A percentile compares a stretch with the other conserved stretches of the same genome.
phyloP scores from a whole-genome alignment of 2,329 filamentous ascomycete genomes.

The Westerdykella ornata region DNA sequence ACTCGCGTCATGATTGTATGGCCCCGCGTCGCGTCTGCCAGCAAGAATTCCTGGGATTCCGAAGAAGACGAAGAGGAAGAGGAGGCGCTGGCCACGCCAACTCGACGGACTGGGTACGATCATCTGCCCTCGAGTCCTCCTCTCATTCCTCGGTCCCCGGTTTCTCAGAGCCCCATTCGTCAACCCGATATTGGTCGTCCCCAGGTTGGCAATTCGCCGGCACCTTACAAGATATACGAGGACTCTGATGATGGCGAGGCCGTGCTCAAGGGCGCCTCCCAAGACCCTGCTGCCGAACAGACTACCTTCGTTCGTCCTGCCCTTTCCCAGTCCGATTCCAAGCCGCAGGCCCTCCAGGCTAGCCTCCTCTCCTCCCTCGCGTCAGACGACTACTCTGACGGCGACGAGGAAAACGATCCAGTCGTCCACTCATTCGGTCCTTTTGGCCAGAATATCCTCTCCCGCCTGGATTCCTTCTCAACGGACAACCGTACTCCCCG shows the following conservation, averaged over 20 bases:
- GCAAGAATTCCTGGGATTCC: conserved; percentile 44
- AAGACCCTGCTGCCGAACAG: conserved; percentile 17
- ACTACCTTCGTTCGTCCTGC: conserved; percentile 28
- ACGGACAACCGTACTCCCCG: conserved; percentile 17
- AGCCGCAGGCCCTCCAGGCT: conserved; percentile 15
- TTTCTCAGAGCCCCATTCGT: conserved; percentile 60
- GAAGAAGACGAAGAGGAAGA: conserved; percentile 50
- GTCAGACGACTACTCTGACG: conserved; percentile 61
- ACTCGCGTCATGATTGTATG: conserved; percentile 83
- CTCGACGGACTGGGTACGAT: conserved; percentile 33
- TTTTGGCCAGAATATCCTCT: conserved; percentile 78
- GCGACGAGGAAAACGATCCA: conserved; percentile 88
- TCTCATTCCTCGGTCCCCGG: conserved; percentile 64
- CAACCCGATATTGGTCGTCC: conserved; percentile 39
- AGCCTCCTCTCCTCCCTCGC: conserved; percentile 27
- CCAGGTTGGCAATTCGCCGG: conserved; percentile 29
- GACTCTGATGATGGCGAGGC: conserved; percentile 31
- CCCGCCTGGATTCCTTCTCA: conserved; percentile 72
- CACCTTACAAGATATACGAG: conserved; percentile 34
- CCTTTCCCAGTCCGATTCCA: conserved; percentile 16
- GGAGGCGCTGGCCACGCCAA: conserved; percentile 20
- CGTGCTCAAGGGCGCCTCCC: conserved; percentile 13
- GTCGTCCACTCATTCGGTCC: conserved; percentile 88
- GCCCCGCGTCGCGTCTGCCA: conserved; percentile 59
- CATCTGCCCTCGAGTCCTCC: conserved; percentile 54